Evolutionary conservation across 2,329 filamentous ascomycete genomes (phyloP).

Genomic region (Aspergillus japonicus): DNA sequence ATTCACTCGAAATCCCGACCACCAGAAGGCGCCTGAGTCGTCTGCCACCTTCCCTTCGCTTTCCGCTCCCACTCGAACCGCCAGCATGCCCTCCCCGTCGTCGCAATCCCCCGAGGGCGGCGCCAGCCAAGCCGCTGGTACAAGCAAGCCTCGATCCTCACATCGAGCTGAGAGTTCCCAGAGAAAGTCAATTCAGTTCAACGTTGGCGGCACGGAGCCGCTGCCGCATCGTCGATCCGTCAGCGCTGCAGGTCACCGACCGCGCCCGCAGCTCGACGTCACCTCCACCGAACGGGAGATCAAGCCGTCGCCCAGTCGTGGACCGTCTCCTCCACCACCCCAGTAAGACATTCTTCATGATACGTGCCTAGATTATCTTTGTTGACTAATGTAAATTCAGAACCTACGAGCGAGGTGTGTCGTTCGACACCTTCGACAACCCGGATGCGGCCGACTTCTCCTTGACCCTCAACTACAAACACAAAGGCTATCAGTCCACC

Average conservation of each 20-base stretch:
- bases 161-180: constrained; percentile 28
- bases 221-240: constrained; percentile 28
- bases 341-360: constrained; percentile 29
- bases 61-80: neutral
- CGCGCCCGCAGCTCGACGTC: constrained; percentile 23
- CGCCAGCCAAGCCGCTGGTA: constrained; percentile 4
- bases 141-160: constrained; percentile 18
- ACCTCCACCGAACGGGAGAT: constrained; percentile 23
- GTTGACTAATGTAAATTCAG: constrained; percentile 32
- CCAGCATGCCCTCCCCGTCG: constrained; percentile 12
- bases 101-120: constrained; percentile 15
- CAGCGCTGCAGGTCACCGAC: constrained; percentile 27
- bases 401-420: constrained; percentile 66
- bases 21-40: neutral
- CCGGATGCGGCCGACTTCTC: constrained; percentile 68
- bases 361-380: neutral
- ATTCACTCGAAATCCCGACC: neutral
- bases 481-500: constrained; percentile 78
- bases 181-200: constrained; percentile 42
- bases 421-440: constrained; percentile 72
- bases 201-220: constrained; percentile 29
- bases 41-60: neutral
- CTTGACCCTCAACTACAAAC: constrained; percentile 79
- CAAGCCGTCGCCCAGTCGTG: constrained; percentile 25
- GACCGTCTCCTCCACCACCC: constrained; percentile 42